Conservation (phyloP, 2,329 filamentous ascomycete species). For the Trichoderma polysporum region DNA sequence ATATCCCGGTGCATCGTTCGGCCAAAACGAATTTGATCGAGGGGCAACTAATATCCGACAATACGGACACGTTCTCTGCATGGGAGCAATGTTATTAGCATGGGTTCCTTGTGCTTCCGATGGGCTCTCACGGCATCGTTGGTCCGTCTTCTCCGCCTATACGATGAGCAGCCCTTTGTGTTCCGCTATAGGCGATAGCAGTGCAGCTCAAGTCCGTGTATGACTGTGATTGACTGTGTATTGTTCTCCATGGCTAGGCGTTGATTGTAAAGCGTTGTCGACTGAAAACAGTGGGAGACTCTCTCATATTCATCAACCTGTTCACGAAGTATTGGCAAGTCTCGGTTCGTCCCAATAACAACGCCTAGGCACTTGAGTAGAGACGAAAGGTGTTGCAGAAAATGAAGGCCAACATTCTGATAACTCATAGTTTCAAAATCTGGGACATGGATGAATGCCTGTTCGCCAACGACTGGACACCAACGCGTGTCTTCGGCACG, state of each 20-base stretch:
- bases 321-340: not conserved
- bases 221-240: not conserved
- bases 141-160: not conserved
- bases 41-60: not conserved
- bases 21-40: not conserved
- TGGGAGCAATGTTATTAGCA: not conserved
- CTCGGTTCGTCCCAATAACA: not conserved
- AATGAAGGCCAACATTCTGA: too few species aligned
- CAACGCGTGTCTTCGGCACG: not conserved
- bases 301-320: not conserved
- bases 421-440: not conserved
- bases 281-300: not conserved
- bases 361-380: not conserved
- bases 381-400: not conserved
- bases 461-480: not conserved
- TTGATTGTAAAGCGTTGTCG: too few species aligned
- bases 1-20: slow-evolving; percentile 10
- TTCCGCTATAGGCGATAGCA: not conserved
- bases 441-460: not conserved
- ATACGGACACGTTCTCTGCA: not conserved
- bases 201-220: not conserved
- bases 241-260: not conserved
- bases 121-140: not conserved
- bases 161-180: not conserved
- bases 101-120: not conserved